Evolutionary conservation across 169 alveolate genomes (phyloP).

Genomic region (Eimeria tenella): DNA sequence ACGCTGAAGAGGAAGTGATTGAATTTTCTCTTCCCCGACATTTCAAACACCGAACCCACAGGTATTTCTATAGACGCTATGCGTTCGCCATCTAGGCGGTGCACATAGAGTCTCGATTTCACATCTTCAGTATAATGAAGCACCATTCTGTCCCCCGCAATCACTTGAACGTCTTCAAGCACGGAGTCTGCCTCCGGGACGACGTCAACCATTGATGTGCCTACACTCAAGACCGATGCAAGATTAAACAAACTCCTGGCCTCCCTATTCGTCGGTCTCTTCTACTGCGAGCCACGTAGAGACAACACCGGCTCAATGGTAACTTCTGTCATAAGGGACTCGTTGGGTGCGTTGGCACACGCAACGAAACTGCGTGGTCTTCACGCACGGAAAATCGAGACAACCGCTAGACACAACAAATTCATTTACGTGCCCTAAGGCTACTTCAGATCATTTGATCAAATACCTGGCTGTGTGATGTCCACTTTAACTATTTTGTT

Average conservation of each 20-base stretch:
- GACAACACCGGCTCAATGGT: too few relatives aligned
- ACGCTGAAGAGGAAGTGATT: constrained; percentile 59
- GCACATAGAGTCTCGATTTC: constrained; percentile 37
- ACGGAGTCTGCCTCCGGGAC: constrained; percentile 38
- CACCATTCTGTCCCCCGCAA: constrained; percentile 33
- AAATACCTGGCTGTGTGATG: constrained; percentile 17
- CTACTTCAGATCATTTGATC: too few relatives aligned
- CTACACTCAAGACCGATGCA: not conserved
- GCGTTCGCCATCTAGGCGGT: constrained; percentile 21
- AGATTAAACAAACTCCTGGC: not conserved
- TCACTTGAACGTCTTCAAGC: constrained; percentile 23
- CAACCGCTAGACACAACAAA: too few relatives aligned
- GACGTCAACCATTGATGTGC: constrained; percentile 31
- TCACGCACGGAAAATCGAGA: too few relatives aligned
- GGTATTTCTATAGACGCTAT: not conserved
- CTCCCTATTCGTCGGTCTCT: not conserved
- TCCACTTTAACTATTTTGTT: constrained; percentile 42
- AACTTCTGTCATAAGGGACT: too few relatives aligned
- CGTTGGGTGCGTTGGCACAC: not conserved
- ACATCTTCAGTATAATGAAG: constrained; percentile 69
- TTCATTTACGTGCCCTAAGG: too few relatives aligned
- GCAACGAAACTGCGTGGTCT: not conserved
- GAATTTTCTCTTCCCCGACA: constrained; percentile 64
- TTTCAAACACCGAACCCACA: constrained; percentile 46
- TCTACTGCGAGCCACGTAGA: too few relatives aligned